Evolutionary conservation across 1,139 yeast species (phyloP).

Genomic region (Sporopachydermia cereana): DNA sequence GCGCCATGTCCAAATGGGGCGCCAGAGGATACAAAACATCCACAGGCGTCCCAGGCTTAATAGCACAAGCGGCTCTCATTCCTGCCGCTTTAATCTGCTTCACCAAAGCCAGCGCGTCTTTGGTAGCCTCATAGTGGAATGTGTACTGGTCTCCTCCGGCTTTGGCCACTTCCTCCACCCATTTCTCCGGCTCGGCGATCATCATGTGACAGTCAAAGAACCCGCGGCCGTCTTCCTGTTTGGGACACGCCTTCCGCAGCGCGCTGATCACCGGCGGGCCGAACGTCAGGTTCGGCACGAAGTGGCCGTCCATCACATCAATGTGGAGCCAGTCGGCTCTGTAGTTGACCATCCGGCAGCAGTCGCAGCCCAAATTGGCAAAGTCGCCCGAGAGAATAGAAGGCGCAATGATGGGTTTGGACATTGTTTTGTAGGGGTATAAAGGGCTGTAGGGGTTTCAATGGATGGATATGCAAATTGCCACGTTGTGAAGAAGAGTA

Average conservation of each 20-base stretch:
- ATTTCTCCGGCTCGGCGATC: conserved; percentile 89
- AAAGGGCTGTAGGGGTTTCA: background rate
- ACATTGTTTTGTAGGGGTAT: conserved; percentile 33
- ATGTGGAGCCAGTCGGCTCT: conserved; percentile 94
- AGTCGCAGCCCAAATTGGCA: conserved; percentile 77
- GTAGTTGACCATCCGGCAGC: conserved; percentile 65
- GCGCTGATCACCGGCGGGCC: conserved; percentile 86
- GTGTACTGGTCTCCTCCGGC: conserved; percentile 97
- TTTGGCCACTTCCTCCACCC: conserved; percentile 88
- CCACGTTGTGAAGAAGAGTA: background rate
- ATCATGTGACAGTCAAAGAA: conserved; percentile 98
- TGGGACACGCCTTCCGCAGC: conserved; percentile 67
- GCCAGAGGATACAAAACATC: conserved; percentile 72
- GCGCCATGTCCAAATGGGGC: conserved; percentile 76
- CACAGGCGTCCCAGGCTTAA: conserved; percentile 89
- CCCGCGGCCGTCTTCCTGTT: conserved; percentile 37
- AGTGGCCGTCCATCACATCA: conserved; percentile 98
- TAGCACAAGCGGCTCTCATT: conserved; percentile 91
- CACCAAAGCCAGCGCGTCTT: conserved; percentile 65
- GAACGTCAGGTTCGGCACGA: conserved; percentile 90
- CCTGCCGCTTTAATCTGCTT: conserved; percentile 65
- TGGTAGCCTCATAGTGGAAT: conserved; percentile 90
- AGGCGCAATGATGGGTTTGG: conserved; percentile 83
- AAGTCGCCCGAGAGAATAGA: conserved; percentile 89
- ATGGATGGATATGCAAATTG: too few relatives aligned